phyloP scores from a whole-genome alignment of 306 rosid genomes.

The Myrica gale region DNA sequence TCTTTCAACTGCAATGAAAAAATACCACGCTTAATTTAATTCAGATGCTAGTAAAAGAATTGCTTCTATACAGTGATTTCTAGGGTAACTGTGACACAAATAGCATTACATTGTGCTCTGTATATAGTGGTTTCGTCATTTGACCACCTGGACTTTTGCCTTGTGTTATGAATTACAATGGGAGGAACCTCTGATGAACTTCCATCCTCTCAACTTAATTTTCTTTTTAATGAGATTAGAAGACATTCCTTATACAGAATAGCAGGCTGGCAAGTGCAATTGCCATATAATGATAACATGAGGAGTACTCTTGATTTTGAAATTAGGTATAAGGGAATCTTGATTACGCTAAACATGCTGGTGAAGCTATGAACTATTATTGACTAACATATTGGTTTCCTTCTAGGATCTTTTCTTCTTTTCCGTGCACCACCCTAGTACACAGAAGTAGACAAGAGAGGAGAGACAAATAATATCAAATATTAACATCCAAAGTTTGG shows the following conservation, averaged over 20 bases:
- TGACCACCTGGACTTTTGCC: conserved; percentile 7
- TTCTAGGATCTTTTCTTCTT: background rate
- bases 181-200: conserved; percentile 7
- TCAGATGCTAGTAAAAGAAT: background rate
- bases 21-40: background rate
- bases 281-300: background rate
- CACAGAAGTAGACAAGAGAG: background rate
- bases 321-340: background rate
- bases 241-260: background rate
- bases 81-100: conserved; percentile 7
- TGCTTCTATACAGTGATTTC: background rate
- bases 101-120: background rate
- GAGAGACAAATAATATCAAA: background rate
- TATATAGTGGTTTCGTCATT: conserved; percentile 1
- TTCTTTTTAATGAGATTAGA: background rate
- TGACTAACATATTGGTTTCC: background rate
- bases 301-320: background rate
- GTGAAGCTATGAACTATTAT: background rate
- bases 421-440: background rate
- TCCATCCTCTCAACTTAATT: background rate
- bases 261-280: conserved; percentile 7
- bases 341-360: background rate
- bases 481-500: background rate
- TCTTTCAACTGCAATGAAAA: background rate
- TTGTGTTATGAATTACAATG: background rate